These are phyloP conservation scores for Lentinula edodes DNA, from an alignment of 768 basidiomycete species.

Conservation along the genomic window DNA sequence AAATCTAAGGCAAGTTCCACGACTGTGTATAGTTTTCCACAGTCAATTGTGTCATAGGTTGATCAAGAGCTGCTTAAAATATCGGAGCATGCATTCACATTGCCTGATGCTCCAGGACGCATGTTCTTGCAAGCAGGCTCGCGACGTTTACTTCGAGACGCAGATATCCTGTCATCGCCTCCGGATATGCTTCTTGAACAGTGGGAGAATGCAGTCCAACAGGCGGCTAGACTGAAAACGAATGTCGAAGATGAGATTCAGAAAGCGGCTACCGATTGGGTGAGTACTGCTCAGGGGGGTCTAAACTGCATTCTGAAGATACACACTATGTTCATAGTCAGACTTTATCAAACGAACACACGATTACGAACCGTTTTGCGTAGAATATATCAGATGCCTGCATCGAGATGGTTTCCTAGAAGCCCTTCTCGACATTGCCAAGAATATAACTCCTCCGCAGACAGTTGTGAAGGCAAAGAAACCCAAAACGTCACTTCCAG, in stretches of 20 bases:
- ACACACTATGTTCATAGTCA: conserved; percentile 26
- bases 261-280: conserved; percentile 38
- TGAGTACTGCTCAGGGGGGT: conserved; percentile 21
- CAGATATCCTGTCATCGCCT: conserved; percentile 39
- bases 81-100: conserved; percentile 24
- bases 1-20: conserved; percentile 26
- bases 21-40: neutral
- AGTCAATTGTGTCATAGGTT: conserved; percentile 24
- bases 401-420: conserved; percentile 44
- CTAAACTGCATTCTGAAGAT: neutral
- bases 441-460: neutral
- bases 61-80: conserved; percentile 28
- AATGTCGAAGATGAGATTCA: conserved; percentile 45
- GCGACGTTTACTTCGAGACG: conserved; percentile 34
- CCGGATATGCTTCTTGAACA: conserved; percentile 26
- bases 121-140: conserved; percentile 42
- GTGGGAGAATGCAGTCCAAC: conserved; percentile 44
- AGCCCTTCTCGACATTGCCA: conserved; percentile 26
- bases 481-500: neutral
- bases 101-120: conserved; percentile 19
- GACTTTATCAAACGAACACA: conserved; percentile 55
- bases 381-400: conserved; percentile 35
- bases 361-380: conserved; percentile 60
- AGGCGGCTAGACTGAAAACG: conserved; percentile 32
- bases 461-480: neutral